phyloP scores from a whole-genome alignment of 305 asterid genomes.

The Striga hermonthica region DNA sequence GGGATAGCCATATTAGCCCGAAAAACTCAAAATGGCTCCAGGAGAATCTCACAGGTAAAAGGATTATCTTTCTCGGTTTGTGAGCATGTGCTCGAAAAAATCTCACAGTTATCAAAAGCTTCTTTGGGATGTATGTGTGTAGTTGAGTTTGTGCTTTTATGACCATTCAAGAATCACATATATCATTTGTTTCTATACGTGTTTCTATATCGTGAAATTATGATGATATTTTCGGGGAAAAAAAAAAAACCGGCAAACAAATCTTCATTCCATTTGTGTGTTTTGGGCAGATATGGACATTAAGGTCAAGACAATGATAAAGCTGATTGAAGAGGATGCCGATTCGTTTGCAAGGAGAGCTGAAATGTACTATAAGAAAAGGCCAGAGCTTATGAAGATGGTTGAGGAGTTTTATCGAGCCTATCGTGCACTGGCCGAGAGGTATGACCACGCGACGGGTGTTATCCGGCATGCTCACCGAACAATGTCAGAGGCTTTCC shows the following conservation, averaged over 20 bases:
- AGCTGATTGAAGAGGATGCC: conserved; percentile 93
- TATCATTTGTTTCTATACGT: background rate
- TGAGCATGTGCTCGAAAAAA: background rate
- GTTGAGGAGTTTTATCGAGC: conserved; percentile 95
- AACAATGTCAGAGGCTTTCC: conserved; percentile 89
- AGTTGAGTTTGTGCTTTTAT: background rate
- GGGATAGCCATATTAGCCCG: conserved; percentile 99
- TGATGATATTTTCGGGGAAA: no score
- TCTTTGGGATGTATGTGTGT: no score
- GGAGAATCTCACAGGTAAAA: conserved; percentile 95
- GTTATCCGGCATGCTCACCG: conserved; percentile 94
- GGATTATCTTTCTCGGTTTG: conserved; percentile 7
- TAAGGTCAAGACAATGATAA: conserved; percentile 91
- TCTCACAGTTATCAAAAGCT: no score
- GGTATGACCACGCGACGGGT: conserved; percentile 97
- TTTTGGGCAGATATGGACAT: conserved; percentile 73
- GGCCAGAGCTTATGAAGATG: conserved; percentile 95
- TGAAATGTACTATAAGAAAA: conserved; percentile 97
- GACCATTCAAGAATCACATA: background rate
- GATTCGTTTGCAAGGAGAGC: conserved; percentile 99
- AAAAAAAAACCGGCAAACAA: no score
- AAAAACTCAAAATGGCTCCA: conserved; percentile 98
- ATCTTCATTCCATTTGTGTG: conserved; percentile 8
- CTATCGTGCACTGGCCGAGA: conserved; percentile 93
- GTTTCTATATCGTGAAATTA: no score